Evolutionary conservation across 2,329 filamentous ascomycete species (phyloP).

Genomic region (Catunica adiposa): DNA sequence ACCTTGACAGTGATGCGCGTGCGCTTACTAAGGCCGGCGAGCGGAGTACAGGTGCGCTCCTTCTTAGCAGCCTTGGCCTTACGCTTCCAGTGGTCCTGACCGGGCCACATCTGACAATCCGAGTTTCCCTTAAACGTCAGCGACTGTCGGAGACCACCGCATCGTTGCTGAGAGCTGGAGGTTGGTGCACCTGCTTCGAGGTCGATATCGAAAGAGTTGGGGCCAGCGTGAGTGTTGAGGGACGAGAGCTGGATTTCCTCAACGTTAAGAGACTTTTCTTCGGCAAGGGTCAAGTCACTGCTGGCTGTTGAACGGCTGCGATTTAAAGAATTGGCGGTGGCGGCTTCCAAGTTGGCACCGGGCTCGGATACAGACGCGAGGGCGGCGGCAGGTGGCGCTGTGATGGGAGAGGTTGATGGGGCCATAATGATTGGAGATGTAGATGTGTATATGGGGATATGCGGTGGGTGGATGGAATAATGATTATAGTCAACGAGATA

Average conservation of each 20-base stretch:
- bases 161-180: conserved; percentile 17
- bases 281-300: conserved; percentile 10
- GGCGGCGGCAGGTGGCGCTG: conserved; percentile 1
- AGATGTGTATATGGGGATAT: not conserved
- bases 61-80: conserved; percentile 41
- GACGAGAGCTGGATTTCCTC: conserved; percentile 27
- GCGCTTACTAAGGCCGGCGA: conserved; percentile 36
- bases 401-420: not conserved
- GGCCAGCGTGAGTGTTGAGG: conserved; percentile 20
- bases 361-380: conserved; percentile 6
- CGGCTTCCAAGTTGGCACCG: conserved; percentile 1
- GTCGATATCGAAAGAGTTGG: conserved; percentile 41
- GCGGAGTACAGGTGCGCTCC: conserved; percentile 34
- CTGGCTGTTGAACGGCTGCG: conserved; percentile 11
- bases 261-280: conserved; percentile 19
- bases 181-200: conserved; percentile 36
- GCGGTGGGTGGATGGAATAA: not conserved
- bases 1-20: conserved; percentile 39
- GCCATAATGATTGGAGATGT: not conserved
- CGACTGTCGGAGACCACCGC: conserved; percentile 21
- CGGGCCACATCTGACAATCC: conserved; percentile 43
- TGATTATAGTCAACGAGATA: too few relatives aligned
- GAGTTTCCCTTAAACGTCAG: conserved; percentile 26
- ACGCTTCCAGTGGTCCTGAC: conserved; percentile 41
- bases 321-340: conserved; percentile 5